Evolutionary conservation across 192 early-diverging fungal genomes (phyloP).

Genomic region (Cetraspora pellucida): DNA sequence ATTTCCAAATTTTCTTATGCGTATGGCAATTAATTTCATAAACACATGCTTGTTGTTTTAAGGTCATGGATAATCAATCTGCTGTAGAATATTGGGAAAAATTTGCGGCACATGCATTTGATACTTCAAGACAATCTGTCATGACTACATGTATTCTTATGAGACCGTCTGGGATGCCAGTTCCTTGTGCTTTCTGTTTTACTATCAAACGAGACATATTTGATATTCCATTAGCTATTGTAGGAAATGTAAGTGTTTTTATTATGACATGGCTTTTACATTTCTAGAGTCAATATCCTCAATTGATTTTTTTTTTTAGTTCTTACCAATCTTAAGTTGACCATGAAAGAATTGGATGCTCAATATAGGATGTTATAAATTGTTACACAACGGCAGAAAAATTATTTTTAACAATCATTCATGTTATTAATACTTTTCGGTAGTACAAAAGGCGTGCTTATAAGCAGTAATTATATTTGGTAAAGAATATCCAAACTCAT

Average conservation of each 20-base stretch:
- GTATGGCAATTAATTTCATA: background rate
- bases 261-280: background rate
- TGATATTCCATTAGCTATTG: conserved; percentile 87
- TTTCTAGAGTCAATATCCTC: background rate
- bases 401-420: too few species aligned
- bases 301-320: background rate
- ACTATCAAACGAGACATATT: conserved; percentile 97
- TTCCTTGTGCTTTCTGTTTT: conserved; percentile 94
- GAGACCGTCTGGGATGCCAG: conserved; percentile 66
- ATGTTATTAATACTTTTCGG: too few species aligned
- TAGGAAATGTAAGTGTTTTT: conserved; percentile 59
- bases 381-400: too few species aligned
- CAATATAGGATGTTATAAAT: too few species aligned
- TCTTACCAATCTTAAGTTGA: conserved; percentile 23
- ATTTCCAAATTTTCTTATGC: background rate
- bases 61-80: conserved; percentile 92
- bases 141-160: conserved; percentile 88
- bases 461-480: too few species aligned
- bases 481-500: too few species aligned
- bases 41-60: conserved; percentile 28
- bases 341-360: background rate
- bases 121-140: conserved; percentile 86
- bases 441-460: too few species aligned
- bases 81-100: conserved; percentile 96
- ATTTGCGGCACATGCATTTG: conserved; percentile 90